phyloP scores from a whole-genome alignment of 73 alveolate species.

The Loxodes magnus region DNA sequence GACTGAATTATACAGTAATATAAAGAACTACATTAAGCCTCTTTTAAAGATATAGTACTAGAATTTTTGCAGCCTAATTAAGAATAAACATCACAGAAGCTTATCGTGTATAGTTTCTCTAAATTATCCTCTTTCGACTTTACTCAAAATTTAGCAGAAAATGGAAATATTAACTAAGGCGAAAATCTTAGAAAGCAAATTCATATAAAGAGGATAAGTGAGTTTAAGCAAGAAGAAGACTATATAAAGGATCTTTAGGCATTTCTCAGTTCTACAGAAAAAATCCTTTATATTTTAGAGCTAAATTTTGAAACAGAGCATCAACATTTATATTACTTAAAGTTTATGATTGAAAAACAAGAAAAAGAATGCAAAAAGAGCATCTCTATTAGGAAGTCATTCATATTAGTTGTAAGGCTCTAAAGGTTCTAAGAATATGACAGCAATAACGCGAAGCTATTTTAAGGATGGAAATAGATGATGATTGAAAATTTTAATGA shows the following conservation, averaged over 20 bases:
- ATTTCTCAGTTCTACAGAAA: neutral
- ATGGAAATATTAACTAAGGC: neutral
- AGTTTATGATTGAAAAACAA: neutral
- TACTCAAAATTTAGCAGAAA: neutral
- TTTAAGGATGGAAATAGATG: slow-evolving; percentile 1
- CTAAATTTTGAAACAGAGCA: neutral
- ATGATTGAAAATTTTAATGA: neutral
- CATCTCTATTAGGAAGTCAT: neutral
- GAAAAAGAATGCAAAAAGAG: neutral
- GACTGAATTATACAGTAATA: too few relatives aligned
- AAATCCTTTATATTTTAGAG: neutral
- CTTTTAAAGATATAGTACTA: too few relatives aligned
- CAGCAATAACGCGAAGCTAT: neutral
- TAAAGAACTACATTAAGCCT: too few relatives aligned
- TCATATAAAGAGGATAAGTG: neutral
- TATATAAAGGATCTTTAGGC: neutral
- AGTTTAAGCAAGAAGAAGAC: neutral
- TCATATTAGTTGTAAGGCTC: neutral
- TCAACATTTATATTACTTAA: neutral
- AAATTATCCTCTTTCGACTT: too few relatives aligned
- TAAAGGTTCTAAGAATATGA: neutral
- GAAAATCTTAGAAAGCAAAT: too few relatives aligned
- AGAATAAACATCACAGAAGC: too few relatives aligned
- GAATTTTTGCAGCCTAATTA: too few relatives aligned
- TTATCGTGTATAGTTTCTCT: too few relatives aligned